phyloP scores from a whole-genome alignment of 2,329 filamentous ascomycete species.

The Stagonosporopsis cucurbitacearum region DNA sequence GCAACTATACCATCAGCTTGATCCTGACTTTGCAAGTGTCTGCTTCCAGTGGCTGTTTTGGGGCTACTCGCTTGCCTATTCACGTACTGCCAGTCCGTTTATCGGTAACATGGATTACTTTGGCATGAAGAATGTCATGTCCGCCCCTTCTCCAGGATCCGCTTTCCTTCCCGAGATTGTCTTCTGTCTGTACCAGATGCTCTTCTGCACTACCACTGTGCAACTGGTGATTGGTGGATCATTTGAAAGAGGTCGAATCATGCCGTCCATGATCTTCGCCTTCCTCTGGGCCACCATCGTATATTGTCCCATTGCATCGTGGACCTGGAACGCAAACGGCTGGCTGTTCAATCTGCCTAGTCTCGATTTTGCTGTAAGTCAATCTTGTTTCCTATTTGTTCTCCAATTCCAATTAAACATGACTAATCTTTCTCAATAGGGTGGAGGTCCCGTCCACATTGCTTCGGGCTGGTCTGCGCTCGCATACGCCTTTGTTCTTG shows the following conservation, averaged over 20 bases:
- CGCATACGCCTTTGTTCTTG: slow-evolving; percentile 68
- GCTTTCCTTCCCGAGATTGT: slow-evolving; percentile 67
- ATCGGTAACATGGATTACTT: slow-evolving; percentile 69
- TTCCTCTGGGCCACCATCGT: slow-evolving; percentile 71
- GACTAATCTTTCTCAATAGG: slow-evolving; percentile 5
- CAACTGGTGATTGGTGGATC: slow-evolving; percentile 70
- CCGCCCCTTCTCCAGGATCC: slow-evolving; percentile 65
- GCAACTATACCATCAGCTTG: not conserved
- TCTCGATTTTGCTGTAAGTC: slow-evolving; percentile 62
- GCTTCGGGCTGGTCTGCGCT: slow-evolving; percentile 67
- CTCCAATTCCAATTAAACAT: too few relatives aligned
- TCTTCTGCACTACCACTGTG: slow-evolving; percentile 68
- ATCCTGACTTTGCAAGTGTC: slow-evolving; percentile 34
- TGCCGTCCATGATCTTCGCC: slow-evolving; percentile 68
- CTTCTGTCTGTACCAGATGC: slow-evolving; percentile 69
- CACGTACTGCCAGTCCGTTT: slow-evolving; percentile 64
- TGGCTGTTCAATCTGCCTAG: slow-evolving; percentile 68
- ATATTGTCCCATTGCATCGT: slow-evolving; percentile 68
- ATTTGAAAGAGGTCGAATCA: slow-evolving; percentile 68
- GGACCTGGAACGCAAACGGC: slow-evolving; percentile 71
- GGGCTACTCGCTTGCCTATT: slow-evolving; percentile 70
- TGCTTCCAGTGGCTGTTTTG: slow-evolving; percentile 70
- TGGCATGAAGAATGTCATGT: slow-evolving; percentile 65
- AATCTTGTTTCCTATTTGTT: not conserved
- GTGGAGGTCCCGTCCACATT: slow-evolving; percentile 69